These are phyloP conservation scores for Malania oleifera DNA, from an alignment of 164 flowering plant species.

Conservation along the genomic window DNA sequence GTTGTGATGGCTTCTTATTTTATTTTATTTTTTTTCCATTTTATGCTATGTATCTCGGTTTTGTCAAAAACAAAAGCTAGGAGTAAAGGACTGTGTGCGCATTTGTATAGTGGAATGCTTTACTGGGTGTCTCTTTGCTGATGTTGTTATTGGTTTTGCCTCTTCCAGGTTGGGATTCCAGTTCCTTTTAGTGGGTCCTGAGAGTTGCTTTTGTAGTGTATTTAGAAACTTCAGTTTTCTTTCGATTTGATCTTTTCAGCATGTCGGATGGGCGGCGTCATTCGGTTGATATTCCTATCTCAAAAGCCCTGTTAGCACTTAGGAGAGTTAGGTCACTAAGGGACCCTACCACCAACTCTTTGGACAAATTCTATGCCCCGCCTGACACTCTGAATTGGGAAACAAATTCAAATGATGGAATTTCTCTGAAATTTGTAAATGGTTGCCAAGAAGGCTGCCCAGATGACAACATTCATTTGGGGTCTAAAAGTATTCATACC, in stretches of 20 bases:
- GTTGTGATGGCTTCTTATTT: neutral
- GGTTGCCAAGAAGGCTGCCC: constrained; percentile 16
- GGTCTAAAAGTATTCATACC: constrained; percentile 14
- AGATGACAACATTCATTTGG: constrained; percentile 14
- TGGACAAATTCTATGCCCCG: constrained; percentile 56
- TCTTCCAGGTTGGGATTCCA: constrained; percentile 4
- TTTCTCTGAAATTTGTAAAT: constrained; percentile 39
- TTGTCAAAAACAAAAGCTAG: neutral
- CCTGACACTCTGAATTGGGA: constrained; percentile 70
- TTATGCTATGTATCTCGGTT: neutral
- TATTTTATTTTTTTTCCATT: constrained; percentile 3
- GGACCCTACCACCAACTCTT: constrained; percentile 82
- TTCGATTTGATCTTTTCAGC: neutral
- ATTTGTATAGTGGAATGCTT: neutral
- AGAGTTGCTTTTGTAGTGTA: constrained; percentile 7
- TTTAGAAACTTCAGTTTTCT: neutral
- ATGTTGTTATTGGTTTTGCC: neutral
- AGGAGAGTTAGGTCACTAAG: constrained; percentile 85
- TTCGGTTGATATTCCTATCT: constrained; percentile 81
- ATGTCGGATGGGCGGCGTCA: constrained; percentile 73
- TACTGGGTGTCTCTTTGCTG: constrained; percentile 1
- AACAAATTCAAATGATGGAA: constrained; percentile 52
- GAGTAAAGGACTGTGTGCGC: neutral
- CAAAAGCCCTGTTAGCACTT: constrained; percentile 73
- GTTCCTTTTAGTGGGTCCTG: constrained; percentile 4